Evolutionary conservation across 305 asterid genomes (phyloP).

Genomic region (Solanum aculeatissimum): DNA sequence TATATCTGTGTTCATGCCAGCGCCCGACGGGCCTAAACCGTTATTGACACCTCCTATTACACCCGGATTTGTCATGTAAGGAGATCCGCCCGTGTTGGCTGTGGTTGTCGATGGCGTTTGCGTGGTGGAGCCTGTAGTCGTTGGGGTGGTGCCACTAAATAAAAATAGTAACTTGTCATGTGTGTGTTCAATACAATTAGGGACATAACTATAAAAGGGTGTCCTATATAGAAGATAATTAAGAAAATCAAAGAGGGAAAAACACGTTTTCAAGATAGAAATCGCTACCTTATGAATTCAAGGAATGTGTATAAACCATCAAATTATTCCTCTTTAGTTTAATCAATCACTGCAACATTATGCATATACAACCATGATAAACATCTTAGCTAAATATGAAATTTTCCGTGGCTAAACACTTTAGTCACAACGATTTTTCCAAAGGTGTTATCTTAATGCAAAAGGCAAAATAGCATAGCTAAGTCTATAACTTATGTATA

Average conservation of each 20-base stretch:
- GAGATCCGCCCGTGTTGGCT: constrained; percentile 25
- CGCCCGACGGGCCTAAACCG: constrained; percentile 51
- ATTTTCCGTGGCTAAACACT: neutral
- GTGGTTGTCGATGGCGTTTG: constrained; percentile 15
- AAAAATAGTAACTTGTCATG: neutral
- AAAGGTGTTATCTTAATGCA: too few relatives aligned
- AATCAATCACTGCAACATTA: neutral
- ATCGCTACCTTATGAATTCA: too few relatives aligned
- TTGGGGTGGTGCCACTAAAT: neutral
- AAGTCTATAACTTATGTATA: too few relatives aligned
- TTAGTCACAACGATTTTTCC: neutral
- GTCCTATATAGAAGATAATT: too few relatives aligned
- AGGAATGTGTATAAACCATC: neutral
- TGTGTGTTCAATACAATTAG: too few relatives aligned
- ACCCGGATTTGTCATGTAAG: constrained; percentile 44
- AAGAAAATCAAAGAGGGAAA: too few relatives aligned
- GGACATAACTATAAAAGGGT: too few relatives aligned
- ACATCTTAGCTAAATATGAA: too few relatives aligned
- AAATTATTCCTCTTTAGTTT: neutral
- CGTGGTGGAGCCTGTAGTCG: constrained; percentile 8
- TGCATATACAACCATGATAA: neutral
- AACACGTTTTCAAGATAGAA: too few relatives aligned
- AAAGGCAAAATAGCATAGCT: too few relatives aligned
- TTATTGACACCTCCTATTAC: constrained; percentile 31
- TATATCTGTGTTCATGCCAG: constrained; percentile 38